Base-by-base conservation (phyloP, 768 basidiomycete species). In the Floccularia luteovirens region DNA sequence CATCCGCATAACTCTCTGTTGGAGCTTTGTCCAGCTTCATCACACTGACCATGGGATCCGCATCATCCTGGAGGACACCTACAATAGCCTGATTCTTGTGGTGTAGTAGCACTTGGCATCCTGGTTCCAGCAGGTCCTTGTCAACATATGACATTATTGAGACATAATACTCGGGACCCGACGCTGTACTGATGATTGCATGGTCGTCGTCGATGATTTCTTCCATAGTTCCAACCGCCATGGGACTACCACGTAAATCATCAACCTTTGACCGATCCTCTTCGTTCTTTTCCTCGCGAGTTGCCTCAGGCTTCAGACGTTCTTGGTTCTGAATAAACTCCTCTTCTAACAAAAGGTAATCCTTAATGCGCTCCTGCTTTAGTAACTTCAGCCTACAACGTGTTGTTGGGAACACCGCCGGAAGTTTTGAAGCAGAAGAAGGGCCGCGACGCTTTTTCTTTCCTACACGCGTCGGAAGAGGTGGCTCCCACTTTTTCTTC, bases 1-100 rank as follows among this genome's bases (percentile, higher is more conserved):
- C 87, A 55, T 98, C 96, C 10, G 94, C 92, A 60, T 99, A 99
- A 50, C 90, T 94, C 63, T 98, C 96, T 14, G 92, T 96, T 1
- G 96, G 96, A 2, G 94, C 93, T 67, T 99, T 98, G 72, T 98
- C 93, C 36, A 98, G 76, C 58, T 97, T 96, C 93, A 98, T 98
- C 55, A 97, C 88, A 56, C 82, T 94, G 49, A 98, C 93, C 66
- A 96, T 77, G 3, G 96, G 96, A 56, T 99, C 90, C 10, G 84
- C 72, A 55, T 99, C 94, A 55, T 99, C 94, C 46, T 90, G 84
- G 31, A 99, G 69, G 19, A 98, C 94, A 51, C 96, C 96, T 39
- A 98, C 88, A 45, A 99, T 82, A 0, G 91, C 76, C 49, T 93
- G 89, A 13, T 82, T 89, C 75, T 96, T 96, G 70, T 99, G 92